phyloP scores from a whole-genome alignment of 805 yeast species.

The Kazachstania africana region DNA sequence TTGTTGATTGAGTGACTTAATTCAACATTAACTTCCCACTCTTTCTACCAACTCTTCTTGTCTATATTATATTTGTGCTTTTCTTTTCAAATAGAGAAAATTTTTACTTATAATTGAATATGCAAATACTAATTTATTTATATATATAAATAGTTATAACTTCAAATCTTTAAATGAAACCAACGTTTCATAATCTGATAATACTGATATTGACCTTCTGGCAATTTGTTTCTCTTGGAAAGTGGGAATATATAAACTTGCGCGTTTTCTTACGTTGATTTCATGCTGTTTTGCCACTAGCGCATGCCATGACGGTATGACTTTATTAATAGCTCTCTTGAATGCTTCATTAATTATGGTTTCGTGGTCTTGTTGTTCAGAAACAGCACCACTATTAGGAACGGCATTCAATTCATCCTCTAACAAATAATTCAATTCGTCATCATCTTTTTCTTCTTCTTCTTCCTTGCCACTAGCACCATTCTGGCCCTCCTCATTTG shows the following conservation, averaged over 20 bases:
- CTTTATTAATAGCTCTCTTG: slow-evolving; percentile 11
- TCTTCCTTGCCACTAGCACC: slow-evolving; percentile 3
- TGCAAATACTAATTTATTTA: not conserved
- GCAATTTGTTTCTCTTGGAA: not conserved
- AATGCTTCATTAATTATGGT: slow-evolving; percentile 9
- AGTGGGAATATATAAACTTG: slow-evolving; percentile 4
- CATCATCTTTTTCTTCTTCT: slow-evolving; percentile 3
- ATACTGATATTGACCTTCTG: slow-evolving; percentile 6
- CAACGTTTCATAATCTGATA: slow-evolving; percentile 7
- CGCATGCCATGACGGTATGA: slow-evolving; percentile 4
- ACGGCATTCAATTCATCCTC: slow-evolving; percentile 4
- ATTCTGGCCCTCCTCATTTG: too few species aligned
- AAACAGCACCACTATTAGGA: too few species aligned
- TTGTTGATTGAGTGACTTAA: slow-evolving; percentile 24
- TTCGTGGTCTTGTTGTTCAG: not conserved
- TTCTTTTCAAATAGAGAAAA: too few species aligned
- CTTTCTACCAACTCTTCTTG: too few species aligned
- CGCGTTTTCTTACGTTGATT: slow-evolving; percentile 1
- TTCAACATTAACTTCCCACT: not conserved
- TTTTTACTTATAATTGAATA: not conserved
- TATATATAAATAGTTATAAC: slow-evolving; percentile 1
- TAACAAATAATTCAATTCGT: slow-evolving; percentile 17
- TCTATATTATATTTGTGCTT: too few species aligned
- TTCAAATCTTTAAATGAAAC: slow-evolving; percentile 4
- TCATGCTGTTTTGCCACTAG: slow-evolving; percentile 5